These are phyloP conservation scores for Triadica sebifera DNA, from an alignment of 345 rosid genomes.

Conservation along the genomic window DNA sequence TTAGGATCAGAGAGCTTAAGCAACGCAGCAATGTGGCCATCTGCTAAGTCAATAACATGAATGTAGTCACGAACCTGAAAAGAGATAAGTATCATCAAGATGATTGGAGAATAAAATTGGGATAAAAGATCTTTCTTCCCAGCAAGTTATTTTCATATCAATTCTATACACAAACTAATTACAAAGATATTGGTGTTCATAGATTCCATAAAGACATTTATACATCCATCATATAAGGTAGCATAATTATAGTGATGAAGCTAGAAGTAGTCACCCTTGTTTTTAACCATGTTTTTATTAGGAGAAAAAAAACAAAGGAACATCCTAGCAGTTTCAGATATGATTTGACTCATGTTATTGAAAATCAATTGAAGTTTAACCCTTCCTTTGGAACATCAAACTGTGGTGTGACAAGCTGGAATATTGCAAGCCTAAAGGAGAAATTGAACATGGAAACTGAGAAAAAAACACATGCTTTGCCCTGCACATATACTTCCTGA, in stretches of 20 bases:
- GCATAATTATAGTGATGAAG: too few relatives aligned
- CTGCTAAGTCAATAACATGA: slow-evolving; percentile 89
- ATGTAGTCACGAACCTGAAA: slow-evolving; percentile 93
- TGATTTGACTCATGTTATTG: neutral
- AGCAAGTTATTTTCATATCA: neutral
- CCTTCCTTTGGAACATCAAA: neutral
- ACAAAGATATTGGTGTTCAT: neutral
- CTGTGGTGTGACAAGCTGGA: too few relatives aligned
- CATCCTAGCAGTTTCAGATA: neutral
- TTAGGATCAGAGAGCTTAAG: slow-evolving; percentile 57
- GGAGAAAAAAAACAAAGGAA: neutral
- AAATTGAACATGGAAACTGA: too few relatives aligned
- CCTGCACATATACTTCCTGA: too few relatives aligned
- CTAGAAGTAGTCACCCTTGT: too few relatives aligned
- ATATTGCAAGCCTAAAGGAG: too few relatives aligned
- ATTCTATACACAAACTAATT: neutral
- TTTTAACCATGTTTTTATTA: neutral
- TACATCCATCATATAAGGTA: too few relatives aligned
- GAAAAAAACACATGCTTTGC: too few relatives aligned
- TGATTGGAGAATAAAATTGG: neutral
- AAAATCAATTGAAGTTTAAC: neutral
- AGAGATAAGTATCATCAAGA: slow-evolving; percentile 4
- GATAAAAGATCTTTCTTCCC: too few relatives aligned
- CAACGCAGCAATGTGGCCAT: slow-evolving; percentile 91
- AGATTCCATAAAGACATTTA: neutral